These are phyloP conservation scores for Ophiostoma triangulosporum DNA, from an alignment of 2,329 filamentous ascomycete genomes.

Conservation along the genomic window DNA sequence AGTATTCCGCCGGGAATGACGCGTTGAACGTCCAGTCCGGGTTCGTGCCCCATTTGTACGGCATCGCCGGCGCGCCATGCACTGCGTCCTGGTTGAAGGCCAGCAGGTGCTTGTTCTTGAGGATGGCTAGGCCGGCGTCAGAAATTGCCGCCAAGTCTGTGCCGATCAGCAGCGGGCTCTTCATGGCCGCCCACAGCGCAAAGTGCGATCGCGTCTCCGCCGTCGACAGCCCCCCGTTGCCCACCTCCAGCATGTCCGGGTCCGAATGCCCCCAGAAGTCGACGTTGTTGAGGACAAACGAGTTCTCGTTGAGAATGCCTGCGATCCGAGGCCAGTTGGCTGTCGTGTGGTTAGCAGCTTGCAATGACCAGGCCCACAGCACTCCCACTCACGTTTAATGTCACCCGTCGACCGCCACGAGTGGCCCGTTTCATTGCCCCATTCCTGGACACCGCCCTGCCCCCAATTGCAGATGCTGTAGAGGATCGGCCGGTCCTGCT, in stretches of 20 bases:
- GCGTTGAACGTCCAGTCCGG: constrained; percentile 35
- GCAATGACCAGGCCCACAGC: background rate
- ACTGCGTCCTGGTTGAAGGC: constrained; percentile 33
- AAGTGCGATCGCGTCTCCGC: constrained; percentile 36
- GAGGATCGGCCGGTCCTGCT: constrained; percentile 26
- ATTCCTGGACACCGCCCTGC: constrained; percentile 26
- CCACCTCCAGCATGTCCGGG: constrained; percentile 37
- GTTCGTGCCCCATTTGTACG: constrained; percentile 36
- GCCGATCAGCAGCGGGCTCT: constrained; percentile 36
- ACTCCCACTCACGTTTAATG: constrained; percentile 4
- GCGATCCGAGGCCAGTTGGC: constrained; percentile 15
- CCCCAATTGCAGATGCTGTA: constrained; percentile 36
- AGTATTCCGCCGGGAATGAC: constrained; percentile 35
- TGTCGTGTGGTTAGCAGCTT: background rate
- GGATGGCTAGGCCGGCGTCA: constrained; percentile 24
- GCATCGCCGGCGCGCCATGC: constrained; percentile 28
- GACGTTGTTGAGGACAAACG: constrained; percentile 28
- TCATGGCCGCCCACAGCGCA: constrained; percentile 37
- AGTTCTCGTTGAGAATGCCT: constrained; percentile 34
- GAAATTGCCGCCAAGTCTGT: constrained; percentile 25
- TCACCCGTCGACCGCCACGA: constrained; percentile 23
- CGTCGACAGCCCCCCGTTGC: constrained; percentile 32
- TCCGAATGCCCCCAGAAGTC: constrained; percentile 38
- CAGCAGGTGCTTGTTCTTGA: constrained; percentile 27
- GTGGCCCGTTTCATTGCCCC: constrained; percentile 30